Evolutionary conservation across 1,284 basidiomycete genomes (phyloP).

Genomic region (Trichosporon asahii): DNA sequence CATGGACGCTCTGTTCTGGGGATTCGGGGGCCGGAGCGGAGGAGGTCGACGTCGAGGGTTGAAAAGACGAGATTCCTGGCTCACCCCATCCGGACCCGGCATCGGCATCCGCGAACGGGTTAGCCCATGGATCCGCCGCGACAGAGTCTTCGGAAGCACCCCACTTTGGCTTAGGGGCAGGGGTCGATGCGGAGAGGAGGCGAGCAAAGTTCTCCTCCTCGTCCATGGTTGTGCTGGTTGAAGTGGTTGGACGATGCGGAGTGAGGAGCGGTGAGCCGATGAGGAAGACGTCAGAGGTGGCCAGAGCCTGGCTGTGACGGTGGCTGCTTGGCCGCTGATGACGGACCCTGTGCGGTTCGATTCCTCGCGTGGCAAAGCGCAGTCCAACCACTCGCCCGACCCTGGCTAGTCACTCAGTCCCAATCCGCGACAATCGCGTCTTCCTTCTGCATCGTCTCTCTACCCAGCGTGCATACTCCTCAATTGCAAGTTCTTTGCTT

Average conservation of each 20-base stretch:
- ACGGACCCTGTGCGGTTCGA: constrained; percentile 3
- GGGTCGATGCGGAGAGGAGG: constrained; percentile 40
- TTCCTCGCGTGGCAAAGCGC: neutral
- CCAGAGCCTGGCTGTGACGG: neutral
- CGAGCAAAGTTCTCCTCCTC: constrained; percentile 46
- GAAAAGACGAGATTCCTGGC: neutral
- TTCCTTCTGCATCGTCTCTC: neutral
- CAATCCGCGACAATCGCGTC: neutral
- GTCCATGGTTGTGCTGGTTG: constrained; percentile 34
- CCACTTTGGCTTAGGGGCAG: constrained; percentile 35
- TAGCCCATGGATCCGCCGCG: constrained; percentile 48
- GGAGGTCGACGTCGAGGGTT: neutral
- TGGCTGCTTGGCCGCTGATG: neutral
- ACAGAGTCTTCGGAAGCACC: constrained; percentile 11
- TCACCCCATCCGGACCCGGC: constrained; percentile 14
- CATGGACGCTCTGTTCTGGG: neutral
- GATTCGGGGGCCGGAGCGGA: neutral
- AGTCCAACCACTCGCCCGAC: neutral
- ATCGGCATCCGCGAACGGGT: constrained; percentile 45
- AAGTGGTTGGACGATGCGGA: neutral
- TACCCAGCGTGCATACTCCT: no score
- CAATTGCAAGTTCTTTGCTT: no score
- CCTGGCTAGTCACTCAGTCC: neutral
- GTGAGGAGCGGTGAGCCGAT: neutral
- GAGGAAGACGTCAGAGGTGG: constrained; percentile 4